Percentiles rank a stretch among this genome's conserved stretches.
These are phyloP conservation scores for Collybia sordida DNA, from an alignment of 768 basidiomycete genomes.

Conservation along the genomic window DNA sequence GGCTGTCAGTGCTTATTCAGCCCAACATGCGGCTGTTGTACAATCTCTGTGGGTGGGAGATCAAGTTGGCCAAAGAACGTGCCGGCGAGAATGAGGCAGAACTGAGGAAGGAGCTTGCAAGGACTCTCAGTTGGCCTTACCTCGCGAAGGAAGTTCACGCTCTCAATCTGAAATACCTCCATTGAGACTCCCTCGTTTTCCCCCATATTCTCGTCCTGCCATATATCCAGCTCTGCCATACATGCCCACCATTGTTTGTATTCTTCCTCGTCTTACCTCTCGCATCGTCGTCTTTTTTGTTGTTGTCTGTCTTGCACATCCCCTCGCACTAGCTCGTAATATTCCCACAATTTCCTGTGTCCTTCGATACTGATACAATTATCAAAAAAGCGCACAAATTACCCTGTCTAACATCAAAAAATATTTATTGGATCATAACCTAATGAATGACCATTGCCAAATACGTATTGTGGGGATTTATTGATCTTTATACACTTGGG, in stretches of 20 bases:
- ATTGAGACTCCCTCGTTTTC: conserved; percentile 11
- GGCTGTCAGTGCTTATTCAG: conserved; percentile 89
- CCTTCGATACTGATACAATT: too few relatives aligned
- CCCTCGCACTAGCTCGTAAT: too few relatives aligned
- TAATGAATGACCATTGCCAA: too few relatives aligned
- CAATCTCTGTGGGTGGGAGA: conserved; percentile 94
- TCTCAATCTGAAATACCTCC: conserved; percentile 81
- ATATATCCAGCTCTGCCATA: not conserved
- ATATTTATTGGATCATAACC: too few relatives aligned
- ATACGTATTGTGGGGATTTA: too few relatives aligned
- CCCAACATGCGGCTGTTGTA: conserved; percentile 96
- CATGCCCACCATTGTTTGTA: not conserved
- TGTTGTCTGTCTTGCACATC: too few relatives aligned
- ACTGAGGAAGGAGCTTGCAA: conserved; percentile 58
- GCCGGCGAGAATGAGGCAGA: conserved; percentile 50
- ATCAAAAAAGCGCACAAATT: too few relatives aligned
- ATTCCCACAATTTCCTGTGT: too few relatives aligned
- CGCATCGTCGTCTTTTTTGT: too few relatives aligned
- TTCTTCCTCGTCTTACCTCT: not conserved
- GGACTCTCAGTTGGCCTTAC: conserved; percentile 81
- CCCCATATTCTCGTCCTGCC: not conserved
- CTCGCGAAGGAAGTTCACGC: conserved; percentile 83
- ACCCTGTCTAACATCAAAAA: too few relatives aligned
- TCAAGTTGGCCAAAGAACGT: conserved; percentile 80
- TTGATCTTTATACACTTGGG: too few relatives aligned